Evolutionary conservation across 2,329 filamentous ascomycete species (phyloP).

Genomic region (Exophiala oligosperma): DNA sequence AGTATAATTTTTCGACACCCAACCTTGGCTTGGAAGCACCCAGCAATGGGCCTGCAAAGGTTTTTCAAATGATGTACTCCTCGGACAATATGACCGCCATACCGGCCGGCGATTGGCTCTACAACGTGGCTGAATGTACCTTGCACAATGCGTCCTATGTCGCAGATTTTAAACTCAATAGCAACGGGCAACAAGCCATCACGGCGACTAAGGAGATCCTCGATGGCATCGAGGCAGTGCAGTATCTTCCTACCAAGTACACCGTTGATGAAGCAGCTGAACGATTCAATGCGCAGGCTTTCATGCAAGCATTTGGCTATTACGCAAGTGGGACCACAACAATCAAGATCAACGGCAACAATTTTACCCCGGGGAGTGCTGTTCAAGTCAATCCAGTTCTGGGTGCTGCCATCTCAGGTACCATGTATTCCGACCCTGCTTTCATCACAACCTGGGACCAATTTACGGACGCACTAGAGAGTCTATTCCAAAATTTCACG

Average conservation of each 20-base stretch:
- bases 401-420: background rate
- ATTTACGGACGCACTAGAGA: background rate
- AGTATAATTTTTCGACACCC: background rate
- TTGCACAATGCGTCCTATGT: background rate
- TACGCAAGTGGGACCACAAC: background rate
- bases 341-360: background rate
- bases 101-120: background rate
- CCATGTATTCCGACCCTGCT: background rate
- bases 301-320: background rate
- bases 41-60: background rate
- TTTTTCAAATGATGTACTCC: background rate
- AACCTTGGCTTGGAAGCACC: background rate
- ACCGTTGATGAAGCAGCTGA: background rate
- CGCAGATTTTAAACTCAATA: background rate
- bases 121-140: background rate
- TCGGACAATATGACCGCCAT: background rate
- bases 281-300: background rate
- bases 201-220: background rate
- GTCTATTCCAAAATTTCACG: background rate
- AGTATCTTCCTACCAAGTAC: background rate
- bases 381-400: background rate
- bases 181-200: background rate
- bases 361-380: background rate
- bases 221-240: background rate
- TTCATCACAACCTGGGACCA: background rate